Evolutionary conservation across 805 yeast genomes (phyloP).

Genomic region (Monosporozyma siamensis): DNA sequence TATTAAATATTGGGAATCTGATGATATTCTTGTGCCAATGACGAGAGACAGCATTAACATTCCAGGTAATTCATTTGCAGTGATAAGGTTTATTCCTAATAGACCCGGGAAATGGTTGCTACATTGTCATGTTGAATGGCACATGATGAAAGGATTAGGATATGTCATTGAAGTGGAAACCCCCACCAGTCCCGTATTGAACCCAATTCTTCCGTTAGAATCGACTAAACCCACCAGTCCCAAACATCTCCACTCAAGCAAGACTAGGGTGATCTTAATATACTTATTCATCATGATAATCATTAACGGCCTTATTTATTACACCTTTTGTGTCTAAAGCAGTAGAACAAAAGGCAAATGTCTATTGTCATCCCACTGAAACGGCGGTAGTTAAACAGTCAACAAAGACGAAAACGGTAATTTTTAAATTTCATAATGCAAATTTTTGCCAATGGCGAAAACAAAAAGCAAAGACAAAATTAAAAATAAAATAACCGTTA

Average conservation of each 20-base stretch:
- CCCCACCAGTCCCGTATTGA: not conserved
- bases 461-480: not conserved
- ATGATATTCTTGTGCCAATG: conserved; percentile 38
- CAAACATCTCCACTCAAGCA: not conserved
- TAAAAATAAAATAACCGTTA: too few species aligned
- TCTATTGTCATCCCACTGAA: too few species aligned
- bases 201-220: not conserved
- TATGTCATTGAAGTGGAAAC: conserved; percentile 30
- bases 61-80: conserved; percentile 49
- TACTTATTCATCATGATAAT: conserved; percentile 14
- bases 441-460: not conserved
- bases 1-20: conserved; percentile 15
- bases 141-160: conserved; percentile 55
- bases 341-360: not conserved
- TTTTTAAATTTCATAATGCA: too few species aligned
- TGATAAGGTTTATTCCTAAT: conserved; percentile 48
- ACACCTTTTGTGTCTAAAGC: not conserved
- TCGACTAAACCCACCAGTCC: not conserved
- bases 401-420: not conserved
- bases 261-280: conserved; percentile 12
- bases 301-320: conserved; percentile 13
- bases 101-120: conserved; percentile 75
- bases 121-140: conserved; percentile 75
- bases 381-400: not conserved
- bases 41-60: conserved; percentile 56